Conservation (phyloP, 2,329 filamentous ascomycete species). For the Paraphoma chrysanthemicola region DNA sequence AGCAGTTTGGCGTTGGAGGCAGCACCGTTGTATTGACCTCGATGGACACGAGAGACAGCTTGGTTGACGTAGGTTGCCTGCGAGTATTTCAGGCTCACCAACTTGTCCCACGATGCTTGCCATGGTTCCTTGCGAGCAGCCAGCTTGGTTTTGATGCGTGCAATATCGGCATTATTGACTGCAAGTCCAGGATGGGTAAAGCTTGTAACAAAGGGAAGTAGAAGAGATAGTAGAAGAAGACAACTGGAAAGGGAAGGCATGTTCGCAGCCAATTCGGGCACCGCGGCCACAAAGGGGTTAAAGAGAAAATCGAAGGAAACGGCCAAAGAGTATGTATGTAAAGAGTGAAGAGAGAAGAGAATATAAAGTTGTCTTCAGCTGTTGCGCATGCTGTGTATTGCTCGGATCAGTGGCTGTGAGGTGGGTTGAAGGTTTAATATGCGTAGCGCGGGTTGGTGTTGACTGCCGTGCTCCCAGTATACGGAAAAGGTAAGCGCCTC, state of each 20-base stretch:
- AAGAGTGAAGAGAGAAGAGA: too few species aligned
- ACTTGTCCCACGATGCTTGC: slow-evolving; percentile 10
- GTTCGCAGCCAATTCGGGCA: background rate
- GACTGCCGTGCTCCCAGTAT: too few species aligned
- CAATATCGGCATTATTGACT: slow-evolving; percentile 5
- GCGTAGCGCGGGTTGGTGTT: too few species aligned
- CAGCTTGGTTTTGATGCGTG: slow-evolving; percentile 8
- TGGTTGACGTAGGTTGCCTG: slow-evolving; percentile 3
- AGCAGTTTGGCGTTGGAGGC: background rate
- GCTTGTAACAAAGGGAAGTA: background rate
- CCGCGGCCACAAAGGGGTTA: too few species aligned
- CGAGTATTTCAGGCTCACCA: slow-evolving; percentile 4
- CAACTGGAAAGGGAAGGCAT: background rate
- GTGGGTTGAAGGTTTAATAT: too few species aligned
- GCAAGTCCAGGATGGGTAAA: slow-evolving; percentile 8
- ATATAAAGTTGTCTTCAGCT: too few species aligned
- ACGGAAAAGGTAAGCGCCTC: too few species aligned
- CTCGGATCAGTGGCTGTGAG: too few species aligned
- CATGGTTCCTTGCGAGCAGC: slow-evolving; percentile 6
- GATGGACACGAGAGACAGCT: slow-evolving; percentile 4
- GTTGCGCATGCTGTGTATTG: too few species aligned
- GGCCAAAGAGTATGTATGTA: too few species aligned
- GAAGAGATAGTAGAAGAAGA: background rate
- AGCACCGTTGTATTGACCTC: slow-evolving; percentile 1
- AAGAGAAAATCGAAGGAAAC: too few species aligned